A percentile compares a stretch with the other conserved stretches of the same genome.
phyloP scores from a whole-genome alignment of 2,329 filamentous ascomycete species.

The Botrytis elliptica region DNA sequence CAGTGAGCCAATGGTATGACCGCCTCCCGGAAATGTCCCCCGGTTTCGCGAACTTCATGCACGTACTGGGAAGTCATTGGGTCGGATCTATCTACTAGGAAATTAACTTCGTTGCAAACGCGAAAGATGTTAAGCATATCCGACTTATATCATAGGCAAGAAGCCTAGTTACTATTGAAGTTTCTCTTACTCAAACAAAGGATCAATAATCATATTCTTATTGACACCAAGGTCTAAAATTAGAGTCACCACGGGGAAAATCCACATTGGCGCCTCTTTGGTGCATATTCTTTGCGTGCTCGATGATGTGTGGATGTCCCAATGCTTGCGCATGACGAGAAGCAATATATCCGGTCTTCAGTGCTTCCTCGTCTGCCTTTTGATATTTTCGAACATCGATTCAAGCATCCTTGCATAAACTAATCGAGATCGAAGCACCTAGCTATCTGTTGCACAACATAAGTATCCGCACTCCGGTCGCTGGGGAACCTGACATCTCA shows the following conservation, averaged over 20 bases:
- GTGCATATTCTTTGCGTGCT: not conserved
- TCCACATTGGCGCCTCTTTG: not conserved
- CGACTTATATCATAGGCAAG: not conserved
- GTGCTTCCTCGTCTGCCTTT: not conserved
- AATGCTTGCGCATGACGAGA: not conserved
- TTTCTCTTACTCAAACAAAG: not conserved
- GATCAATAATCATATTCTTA: not conserved
- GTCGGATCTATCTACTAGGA: not conserved
- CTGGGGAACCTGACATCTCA: not conserved
- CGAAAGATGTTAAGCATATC: not conserved
- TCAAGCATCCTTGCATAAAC: not conserved
- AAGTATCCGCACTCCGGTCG: not conserved
- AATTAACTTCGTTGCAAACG: not conserved
- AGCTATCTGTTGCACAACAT: not conserved
- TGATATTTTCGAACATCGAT: not conserved
- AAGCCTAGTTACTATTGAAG: too few relatives aligned
- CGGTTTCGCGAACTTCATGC: conserved; percentile 1
- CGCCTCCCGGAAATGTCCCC: not conserved
- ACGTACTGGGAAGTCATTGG: not conserved
- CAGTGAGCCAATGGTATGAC: conserved; percentile 1
- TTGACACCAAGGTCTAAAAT: too few relatives aligned
- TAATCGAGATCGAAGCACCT: not conserved
- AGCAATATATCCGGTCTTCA: not conserved
- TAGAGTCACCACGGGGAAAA: not conserved
- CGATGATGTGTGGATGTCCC: not conserved